These are phyloP conservation scores for Scytalidium lignicola DNA, from an alignment of 2,329 filamentous ascomycete species.

Conservation along the genomic window DNA sequence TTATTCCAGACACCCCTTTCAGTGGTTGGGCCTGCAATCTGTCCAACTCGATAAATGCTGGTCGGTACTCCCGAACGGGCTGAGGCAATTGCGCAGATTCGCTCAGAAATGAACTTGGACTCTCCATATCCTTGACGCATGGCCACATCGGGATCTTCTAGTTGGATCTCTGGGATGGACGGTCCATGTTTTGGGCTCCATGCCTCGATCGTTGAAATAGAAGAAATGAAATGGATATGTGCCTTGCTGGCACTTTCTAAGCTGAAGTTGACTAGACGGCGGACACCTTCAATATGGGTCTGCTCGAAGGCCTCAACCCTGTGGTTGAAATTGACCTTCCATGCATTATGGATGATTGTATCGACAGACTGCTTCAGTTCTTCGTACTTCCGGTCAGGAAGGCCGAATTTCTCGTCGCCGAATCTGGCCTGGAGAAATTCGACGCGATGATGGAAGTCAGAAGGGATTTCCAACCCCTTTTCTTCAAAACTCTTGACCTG, in stretches of 20 bases:
- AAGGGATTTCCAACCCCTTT: too few species aligned
- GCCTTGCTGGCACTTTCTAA: neutral
- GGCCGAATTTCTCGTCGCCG: slow-evolving; percentile 1
- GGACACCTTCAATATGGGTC: slow-evolving; percentile 30
- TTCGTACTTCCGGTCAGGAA: neutral
- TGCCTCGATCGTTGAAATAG: slow-evolving; percentile 8
- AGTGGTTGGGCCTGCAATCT: slow-evolving; percentile 26
- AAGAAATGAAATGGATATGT: slow-evolving; percentile 16
- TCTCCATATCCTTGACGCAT: neutral
- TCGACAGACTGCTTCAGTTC: slow-evolving; percentile 27
- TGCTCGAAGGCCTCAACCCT: slow-evolving; percentile 25
- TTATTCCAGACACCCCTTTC: slow-evolving; percentile 33
- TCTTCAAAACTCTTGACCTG: too few species aligned
- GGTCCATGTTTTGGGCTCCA: neutral
- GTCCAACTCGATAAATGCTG: neutral
- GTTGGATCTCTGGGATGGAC: slow-evolving; percentile 26
- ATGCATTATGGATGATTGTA: slow-evolving; percentile 31
- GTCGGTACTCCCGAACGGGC: neutral
- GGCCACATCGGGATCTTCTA: slow-evolving; percentile 18
- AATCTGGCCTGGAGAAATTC: slow-evolving; percentile 20
- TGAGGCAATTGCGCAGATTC: neutral
- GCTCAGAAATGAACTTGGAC: slow-evolving; percentile 3
- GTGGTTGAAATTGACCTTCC: slow-evolving; percentile 39
- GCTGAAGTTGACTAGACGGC: slow-evolving; percentile 27
- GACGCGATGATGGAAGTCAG: neutral